phyloP scores from a whole-genome alignment of 306 rosid genomes.

The Mimosa pudica region DNA sequence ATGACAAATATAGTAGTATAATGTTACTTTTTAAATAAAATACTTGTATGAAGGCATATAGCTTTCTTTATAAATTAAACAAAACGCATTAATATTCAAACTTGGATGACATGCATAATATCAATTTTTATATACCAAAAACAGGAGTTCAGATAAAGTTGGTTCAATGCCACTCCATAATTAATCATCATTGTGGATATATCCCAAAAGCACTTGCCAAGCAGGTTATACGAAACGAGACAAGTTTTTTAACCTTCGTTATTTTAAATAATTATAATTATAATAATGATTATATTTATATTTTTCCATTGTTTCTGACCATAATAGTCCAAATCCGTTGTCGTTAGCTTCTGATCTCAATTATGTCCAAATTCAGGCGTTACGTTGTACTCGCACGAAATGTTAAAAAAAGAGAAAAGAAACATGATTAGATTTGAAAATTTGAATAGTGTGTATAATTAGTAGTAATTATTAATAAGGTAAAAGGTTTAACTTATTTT shows the following conservation, averaged over 20 bases:
- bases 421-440: background rate
- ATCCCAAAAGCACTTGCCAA: background rate
- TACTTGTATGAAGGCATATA: background rate
- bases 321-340: background rate
- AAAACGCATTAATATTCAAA: background rate
- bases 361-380: slow-evolving; percentile 18
- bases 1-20: background rate
- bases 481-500: background rate
- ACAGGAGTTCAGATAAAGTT: background rate
- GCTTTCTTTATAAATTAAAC: background rate
- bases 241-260: background rate
- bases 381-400: background rate
- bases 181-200: background rate
- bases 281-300: background rate
- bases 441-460: background rate
- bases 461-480: background rate
- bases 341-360: background rate
- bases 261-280: background rate
- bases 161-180: background rate
- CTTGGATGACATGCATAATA: background rate
- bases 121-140: background rate
- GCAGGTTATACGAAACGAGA: background rate
- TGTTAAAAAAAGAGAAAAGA: background rate
- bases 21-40: background rate
- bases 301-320: slow-evolving; percentile 4